phyloP scores from a whole-genome alignment of 108 stramenopile species.

The Nannochloropsis oceanica region DNA sequence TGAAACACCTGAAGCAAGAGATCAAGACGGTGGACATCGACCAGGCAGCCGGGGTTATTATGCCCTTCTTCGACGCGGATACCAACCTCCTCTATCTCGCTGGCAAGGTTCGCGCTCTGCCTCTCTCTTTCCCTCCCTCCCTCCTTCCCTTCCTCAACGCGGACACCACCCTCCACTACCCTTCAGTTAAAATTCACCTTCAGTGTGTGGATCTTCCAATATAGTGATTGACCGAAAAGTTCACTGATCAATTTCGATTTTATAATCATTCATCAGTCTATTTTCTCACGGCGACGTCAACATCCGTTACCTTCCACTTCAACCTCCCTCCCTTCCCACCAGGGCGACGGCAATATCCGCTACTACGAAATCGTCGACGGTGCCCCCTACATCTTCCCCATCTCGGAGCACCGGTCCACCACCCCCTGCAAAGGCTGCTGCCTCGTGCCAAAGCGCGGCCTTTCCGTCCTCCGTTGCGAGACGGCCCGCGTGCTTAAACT shows the following conservation, averaged over 20 bases:
- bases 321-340: background rate
- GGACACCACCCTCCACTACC: constrained; percentile 79
- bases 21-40: constrained; percentile 69
- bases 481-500: constrained; percentile 84
- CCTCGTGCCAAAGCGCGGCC: constrained; percentile 86
- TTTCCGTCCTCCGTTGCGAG: constrained; percentile 82
- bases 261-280: too few relatives aligned
- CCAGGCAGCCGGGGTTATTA: constrained; percentile 85
- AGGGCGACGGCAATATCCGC: constrained; percentile 92
- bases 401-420: constrained; percentile 64
- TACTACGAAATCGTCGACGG: constrained; percentile 77
- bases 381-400: constrained; percentile 57
- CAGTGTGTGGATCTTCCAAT: background rate
- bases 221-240: too few relatives aligned
- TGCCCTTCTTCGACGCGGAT: constrained; percentile 88
- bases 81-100: constrained; percentile 83
- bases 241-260: too few relatives aligned
- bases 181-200: constrained; percentile 70
- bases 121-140: background rate
- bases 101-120: constrained; percentile 57
- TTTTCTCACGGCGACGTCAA: too few relatives aligned
- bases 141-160: constrained; percentile 67
- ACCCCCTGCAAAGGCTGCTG: constrained; percentile 87
- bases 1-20: constrained; percentile 54
- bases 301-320: too few relatives aligned